phyloP scores from a whole-genome alignment of 805 yeast species.

The Candida berthetii region DNA sequence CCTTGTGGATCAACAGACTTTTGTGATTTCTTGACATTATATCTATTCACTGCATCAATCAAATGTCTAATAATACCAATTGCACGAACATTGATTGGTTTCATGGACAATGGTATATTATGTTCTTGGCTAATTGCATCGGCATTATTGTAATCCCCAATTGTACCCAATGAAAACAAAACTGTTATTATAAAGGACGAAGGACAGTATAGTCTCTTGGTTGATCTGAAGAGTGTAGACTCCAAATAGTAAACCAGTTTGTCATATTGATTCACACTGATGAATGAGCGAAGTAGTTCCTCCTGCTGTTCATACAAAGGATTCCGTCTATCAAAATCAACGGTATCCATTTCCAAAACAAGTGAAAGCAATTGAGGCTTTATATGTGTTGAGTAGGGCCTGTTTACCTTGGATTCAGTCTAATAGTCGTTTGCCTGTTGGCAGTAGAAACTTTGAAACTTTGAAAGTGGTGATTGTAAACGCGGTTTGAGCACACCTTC shows the following conservation, averaged over 20 bases:
- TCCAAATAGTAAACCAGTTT: constrained; percentile 30
- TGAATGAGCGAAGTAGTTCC: constrained; percentile 13
- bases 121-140: constrained; percentile 18
- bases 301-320: constrained; percentile 3
- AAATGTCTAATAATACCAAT: constrained; percentile 21
- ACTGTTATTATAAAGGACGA: constrained; percentile 25
- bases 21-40: background rate
- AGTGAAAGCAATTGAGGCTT: too few relatives aligned
- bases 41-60: constrained; percentile 5
- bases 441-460: too few relatives aligned
- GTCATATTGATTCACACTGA: constrained; percentile 26
- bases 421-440: too few relatives aligned
- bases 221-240: constrained; percentile 13
- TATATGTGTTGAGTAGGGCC: too few relatives aligned
- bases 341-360: background rate
- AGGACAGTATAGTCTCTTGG: constrained; percentile 23
- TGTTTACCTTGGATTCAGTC: too few relatives aligned
- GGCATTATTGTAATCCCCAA: constrained; percentile 20
- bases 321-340: background rate
- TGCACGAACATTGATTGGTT: constrained; percentile 26
- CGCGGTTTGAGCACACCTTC: too few relatives aligned
- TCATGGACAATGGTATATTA: constrained; percentile 18
- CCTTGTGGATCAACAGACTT: background rate
- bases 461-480: too few relatives aligned
- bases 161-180: constrained; percentile 29